Evolutionary conservation across 2,329 filamentous ascomycete species (phyloP).

Genomic region (Aspergillus costaricaensis): DNA sequence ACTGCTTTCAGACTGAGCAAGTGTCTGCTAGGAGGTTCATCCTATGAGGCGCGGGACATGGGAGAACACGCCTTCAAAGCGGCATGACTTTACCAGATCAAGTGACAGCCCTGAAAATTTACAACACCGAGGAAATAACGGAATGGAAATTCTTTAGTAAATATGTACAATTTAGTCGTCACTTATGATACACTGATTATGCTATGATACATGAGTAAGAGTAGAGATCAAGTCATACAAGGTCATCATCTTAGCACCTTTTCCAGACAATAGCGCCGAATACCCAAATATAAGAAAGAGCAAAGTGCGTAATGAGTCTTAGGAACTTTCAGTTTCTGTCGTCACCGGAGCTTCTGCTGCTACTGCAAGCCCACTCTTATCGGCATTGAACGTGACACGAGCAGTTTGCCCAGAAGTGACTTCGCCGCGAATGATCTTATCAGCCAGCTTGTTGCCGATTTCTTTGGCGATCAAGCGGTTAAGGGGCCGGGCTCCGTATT

Average conservation of each 20-base stretch:
- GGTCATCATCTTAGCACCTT: constrained; percentile 8
- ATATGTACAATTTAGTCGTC: constrained; percentile 4
- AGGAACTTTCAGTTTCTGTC: constrained; percentile 13
- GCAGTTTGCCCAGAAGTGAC: constrained; percentile 75
- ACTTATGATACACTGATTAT: constrained; percentile 18
- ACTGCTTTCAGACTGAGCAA: not conserved
- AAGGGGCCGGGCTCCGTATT: constrained; percentile 85
- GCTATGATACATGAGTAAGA: constrained; percentile 14
- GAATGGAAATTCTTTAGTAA: not conserved
- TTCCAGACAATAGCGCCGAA: not conserved
- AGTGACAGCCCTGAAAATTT: not conserved
- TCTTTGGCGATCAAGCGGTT: constrained; percentile 89
- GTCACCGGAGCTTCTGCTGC: constrained; percentile 21
- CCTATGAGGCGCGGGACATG: not conserved
- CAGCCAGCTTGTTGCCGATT: constrained; percentile 84
- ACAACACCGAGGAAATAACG: not conserved
- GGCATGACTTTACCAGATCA: not conserved
- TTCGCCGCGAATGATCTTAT: constrained; percentile 86
- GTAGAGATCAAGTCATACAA: constrained; percentile 4
- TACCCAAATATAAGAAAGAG: not conserved
- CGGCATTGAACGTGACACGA: constrained; percentile 67
- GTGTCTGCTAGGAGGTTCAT: not conserved
- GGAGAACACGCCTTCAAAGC: not conserved
- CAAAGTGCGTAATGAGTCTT: constrained; percentile 1
- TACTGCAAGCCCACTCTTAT: constrained; percentile 61